phyloP scores from a whole-genome alignment of 2,329 filamentous ascomycete genomes.

The Ascochyta koolunga region DNA sequence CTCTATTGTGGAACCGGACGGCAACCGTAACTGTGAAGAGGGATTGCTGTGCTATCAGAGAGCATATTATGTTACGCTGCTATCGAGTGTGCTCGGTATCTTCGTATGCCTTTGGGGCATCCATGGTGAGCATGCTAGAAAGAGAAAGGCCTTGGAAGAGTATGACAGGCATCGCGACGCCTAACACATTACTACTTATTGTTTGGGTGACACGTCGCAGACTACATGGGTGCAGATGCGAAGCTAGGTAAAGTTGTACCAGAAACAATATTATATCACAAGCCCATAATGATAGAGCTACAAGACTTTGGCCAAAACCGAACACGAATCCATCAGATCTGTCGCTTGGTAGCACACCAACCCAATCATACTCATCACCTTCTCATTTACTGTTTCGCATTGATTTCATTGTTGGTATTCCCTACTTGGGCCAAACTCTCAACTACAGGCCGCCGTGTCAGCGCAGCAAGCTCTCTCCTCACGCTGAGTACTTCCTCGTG shows the following conservation, averaged over 20 bases:
- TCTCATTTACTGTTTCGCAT: not conserved
- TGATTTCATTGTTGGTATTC: no score
- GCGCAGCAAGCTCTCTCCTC: not conserved
- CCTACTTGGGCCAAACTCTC: not conserved
- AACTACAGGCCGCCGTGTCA: not conserved
- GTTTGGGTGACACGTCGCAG: not conserved
- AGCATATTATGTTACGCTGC: constrained; percentile 81
- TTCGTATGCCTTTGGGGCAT: constrained; percentile 74
- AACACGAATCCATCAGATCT: no score
- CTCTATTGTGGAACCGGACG: constrained; percentile 69
- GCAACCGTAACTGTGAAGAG: constrained; percentile 75
- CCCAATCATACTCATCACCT: not conserved
- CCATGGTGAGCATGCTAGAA: constrained; percentile 57
- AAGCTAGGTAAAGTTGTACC: not conserved
- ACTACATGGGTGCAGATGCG: not conserved
- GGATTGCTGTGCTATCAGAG: constrained; percentile 80
- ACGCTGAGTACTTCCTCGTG: not conserved
- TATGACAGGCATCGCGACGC: constrained; percentile 40
- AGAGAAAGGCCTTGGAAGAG: constrained; percentile 41
- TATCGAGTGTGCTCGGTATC: constrained; percentile 72
- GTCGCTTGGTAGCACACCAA: no score
- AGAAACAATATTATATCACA: not conserved
- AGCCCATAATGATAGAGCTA: not conserved
- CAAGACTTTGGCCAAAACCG: no score
- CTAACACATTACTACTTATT: constrained; percentile 1